A percentile compares a stretch with the other conserved stretches of the same genome.
phyloP scores from a whole-genome alignment of 169 alveolate genomes.

The Plasmodium inui region DNA sequence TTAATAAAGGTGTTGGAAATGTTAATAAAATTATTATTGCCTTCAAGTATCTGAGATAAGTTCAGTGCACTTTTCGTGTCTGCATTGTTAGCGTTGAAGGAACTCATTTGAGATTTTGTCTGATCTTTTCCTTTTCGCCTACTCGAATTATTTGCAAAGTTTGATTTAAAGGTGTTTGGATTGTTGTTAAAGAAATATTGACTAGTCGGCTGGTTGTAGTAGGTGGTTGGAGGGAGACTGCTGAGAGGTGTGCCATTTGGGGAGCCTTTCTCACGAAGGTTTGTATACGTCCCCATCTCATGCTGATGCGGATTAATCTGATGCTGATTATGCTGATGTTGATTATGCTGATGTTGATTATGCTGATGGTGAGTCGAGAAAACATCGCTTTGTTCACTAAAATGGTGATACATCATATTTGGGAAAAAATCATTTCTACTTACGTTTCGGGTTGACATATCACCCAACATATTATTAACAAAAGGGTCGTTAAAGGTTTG shows the following conservation, averaged over 20 bases:
- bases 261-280: background rate
- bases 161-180: constrained; percentile 7
- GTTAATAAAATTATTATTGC: constrained; percentile 55
- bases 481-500: background rate
- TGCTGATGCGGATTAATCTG: background rate
- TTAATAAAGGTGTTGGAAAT: constrained; percentile 54
- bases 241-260: background rate
- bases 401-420: background rate
- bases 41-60: constrained; percentile 39
- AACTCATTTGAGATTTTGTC: background rate
- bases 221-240: background rate
- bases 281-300: background rate
- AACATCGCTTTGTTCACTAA: constrained; percentile 3
- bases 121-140: constrained; percentile 17
- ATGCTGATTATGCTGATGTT: too few species aligned
- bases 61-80: constrained; percentile 1
- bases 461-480: background rate
- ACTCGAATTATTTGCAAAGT: background rate
- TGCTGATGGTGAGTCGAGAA: background rate
- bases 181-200: background rate
- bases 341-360: too few species aligned
- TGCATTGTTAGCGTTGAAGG: constrained; percentile 13
- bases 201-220: background rate
- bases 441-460: background rate
- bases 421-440: constrained; percentile 4